Evolutionary conservation across 1,284 basidiomycete genomes (phyloP).

Genomic region (Fomitopsis palustris): DNA sequence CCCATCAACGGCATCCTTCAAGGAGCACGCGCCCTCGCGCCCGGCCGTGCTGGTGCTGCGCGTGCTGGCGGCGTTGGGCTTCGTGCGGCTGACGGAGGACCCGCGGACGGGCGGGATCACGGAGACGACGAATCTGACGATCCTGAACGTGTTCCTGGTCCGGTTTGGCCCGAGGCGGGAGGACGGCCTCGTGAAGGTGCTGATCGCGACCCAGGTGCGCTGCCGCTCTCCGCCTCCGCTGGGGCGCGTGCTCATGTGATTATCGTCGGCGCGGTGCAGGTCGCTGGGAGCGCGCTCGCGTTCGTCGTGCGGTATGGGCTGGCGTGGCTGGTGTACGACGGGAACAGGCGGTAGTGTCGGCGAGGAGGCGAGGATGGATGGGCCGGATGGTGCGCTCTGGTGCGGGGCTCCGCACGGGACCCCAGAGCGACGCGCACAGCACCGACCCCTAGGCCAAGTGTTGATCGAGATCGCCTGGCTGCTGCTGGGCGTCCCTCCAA

Average conservation of each 20-base stretch:
- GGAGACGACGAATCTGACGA: constrained; percentile 82
- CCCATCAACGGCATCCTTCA: constrained; percentile 69
- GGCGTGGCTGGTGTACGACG: constrained; percentile 85
- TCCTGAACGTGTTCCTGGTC: constrained; percentile 81
- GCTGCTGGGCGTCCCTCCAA: no score
- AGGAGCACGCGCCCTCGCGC: constrained; percentile 41
- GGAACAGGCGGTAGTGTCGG: constrained; percentile 63
- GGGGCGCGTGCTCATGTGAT: not conserved
- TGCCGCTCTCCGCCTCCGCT: not conserved
- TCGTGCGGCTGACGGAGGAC: constrained; percentile 65
- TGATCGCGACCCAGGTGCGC: constrained; percentile 69
- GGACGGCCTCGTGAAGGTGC: constrained; percentile 65
- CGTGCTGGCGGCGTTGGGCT: constrained; percentile 54
- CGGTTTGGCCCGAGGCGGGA: constrained; percentile 81
- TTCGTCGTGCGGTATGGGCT: constrained; percentile 87
- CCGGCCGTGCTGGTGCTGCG: constrained; percentile 54
- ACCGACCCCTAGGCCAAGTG: not conserved
- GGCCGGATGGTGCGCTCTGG: not conserved
- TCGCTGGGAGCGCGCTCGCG: constrained; percentile 71
- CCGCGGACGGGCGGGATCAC: constrained; percentile 52
- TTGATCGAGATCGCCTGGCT: not conserved
- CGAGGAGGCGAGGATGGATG: not conserved
- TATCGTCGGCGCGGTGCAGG: constrained; percentile 31
- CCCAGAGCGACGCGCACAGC: not conserved
- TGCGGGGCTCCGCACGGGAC: not conserved